A percentile compares a stretch with the other conserved stretches of the same genome.
Evolutionary conservation across 768 basidiomycete genomes (phyloP).

Genomic region (Suillus clintonianus): DNA sequence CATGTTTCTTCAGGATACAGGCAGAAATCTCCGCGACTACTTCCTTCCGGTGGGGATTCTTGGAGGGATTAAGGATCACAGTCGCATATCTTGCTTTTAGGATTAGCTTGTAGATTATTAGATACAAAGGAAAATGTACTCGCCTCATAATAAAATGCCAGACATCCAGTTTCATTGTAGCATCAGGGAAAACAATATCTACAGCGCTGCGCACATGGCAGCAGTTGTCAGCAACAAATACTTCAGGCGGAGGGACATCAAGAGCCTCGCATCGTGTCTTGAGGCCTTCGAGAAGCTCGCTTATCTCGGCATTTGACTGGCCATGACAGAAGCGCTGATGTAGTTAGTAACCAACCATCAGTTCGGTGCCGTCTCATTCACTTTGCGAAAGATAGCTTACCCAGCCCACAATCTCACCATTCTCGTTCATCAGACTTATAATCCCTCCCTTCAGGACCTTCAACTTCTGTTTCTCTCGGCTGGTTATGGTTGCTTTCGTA

Average conservation of each 20-base stretch:
- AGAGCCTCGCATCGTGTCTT: conserved; percentile 10
- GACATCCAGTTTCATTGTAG: too few species aligned
- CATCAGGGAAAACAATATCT: too few species aligned
- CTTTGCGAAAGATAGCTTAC: conserved; percentile 12
- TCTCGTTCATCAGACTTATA: conserved; percentile 17
- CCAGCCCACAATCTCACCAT: conserved; percentile 14
- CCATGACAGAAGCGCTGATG: conserved; percentile 15
- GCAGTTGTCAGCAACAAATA: conserved; percentile 21
- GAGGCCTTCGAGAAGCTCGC: conserved; percentile 15
- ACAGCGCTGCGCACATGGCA: too few species aligned
- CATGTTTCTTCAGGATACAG: conserved; percentile 10
- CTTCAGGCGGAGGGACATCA: conserved; percentile 9
- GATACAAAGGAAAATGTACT: too few species aligned
- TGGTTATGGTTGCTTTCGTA: conserved; percentile 13
- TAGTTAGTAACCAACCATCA: too few species aligned
- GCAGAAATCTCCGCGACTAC: conserved; percentile 13
- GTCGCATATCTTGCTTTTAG: too few species aligned
- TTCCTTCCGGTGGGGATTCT: conserved; percentile 9
- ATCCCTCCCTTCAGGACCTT: conserved; percentile 14
- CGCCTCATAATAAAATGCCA: too few species aligned
- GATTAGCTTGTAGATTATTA: too few species aligned
- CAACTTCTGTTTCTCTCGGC: background rate
- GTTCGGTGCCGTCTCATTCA: too few species aligned
- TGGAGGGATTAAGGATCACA: too few species aligned
- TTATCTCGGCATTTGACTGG: conserved; percentile 14